phyloP scores from a whole-genome alignment of 306 rosid species.

The Ammopiptanthus mongolicus region DNA sequence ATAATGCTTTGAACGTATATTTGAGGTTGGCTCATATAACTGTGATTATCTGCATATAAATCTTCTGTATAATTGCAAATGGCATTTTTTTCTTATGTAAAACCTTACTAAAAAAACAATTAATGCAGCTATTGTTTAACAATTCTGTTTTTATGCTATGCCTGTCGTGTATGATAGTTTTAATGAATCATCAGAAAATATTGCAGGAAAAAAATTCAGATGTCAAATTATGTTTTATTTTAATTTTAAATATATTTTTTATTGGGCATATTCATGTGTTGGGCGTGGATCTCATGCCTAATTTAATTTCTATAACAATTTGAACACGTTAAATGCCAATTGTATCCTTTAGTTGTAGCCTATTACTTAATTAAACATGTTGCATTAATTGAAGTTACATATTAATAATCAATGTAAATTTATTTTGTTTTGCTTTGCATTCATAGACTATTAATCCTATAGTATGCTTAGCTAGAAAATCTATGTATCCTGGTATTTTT shows the following conservation, averaged over 20 bases:
- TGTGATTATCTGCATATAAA: neutral
- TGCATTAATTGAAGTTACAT: neutral
- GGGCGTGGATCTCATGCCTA: neutral
- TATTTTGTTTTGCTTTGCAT: slow-evolving; percentile 2
- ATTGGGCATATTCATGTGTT: neutral
- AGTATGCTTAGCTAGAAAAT: neutral
- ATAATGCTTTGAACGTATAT: neutral
- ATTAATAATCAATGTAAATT: neutral
- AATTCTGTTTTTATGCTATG: neutral
- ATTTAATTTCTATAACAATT: neutral
- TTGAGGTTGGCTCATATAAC: neutral
- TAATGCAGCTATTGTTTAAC: neutral
- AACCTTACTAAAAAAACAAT: neutral
- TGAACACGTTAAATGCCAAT: neutral
- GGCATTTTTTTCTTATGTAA: neutral
- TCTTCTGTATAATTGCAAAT: neutral
- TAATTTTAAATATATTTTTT: neutral
- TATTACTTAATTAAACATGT: neutral
- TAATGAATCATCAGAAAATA: neutral
- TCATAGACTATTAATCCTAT: neutral
- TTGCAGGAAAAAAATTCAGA: neutral
- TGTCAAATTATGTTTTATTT: neutral
- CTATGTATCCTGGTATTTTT: neutral
- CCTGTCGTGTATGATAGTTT: neutral
- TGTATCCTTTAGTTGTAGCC: neutral